phyloP scores from a whole-genome alignment of 371 early-diverging fungal species.

The Mortierella sp. region DNA sequence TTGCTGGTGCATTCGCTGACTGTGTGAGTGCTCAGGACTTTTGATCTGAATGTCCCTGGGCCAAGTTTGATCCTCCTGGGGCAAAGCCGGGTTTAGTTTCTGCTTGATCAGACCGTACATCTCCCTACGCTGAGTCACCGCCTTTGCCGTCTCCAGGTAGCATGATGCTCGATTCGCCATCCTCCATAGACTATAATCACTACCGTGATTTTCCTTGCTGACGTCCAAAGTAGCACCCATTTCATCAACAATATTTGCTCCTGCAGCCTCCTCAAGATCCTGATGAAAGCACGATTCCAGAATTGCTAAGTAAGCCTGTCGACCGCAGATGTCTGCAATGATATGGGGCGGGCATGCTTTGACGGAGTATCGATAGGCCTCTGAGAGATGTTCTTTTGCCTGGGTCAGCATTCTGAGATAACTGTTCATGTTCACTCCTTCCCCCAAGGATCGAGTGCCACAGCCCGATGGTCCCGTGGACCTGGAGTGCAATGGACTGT shows the following conservation, averaged over 20 bases:
- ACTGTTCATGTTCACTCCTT: background rate
- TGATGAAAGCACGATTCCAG: slow-evolving; percentile 49
- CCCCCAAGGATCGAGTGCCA: background rate
- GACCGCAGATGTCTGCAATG: slow-evolving; percentile 35
- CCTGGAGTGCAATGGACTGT: background rate
- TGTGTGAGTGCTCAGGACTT: background rate
- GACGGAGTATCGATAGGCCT: slow-evolving; percentile 25
- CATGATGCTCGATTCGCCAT: slow-evolving; percentile 25
- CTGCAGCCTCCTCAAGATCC: slow-evolving; percentile 12
- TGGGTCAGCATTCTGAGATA: slow-evolving; percentile 16
- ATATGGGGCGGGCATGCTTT: slow-evolving; percentile 22
- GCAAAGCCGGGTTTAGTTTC: slow-evolving; percentile 48
- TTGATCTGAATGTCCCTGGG: slow-evolving; percentile 34
- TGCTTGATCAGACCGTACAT: slow-evolving; percentile 60
- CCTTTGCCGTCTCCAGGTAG: slow-evolving; percentile 62
- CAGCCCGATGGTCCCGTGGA: background rate
- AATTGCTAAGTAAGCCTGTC: slow-evolving; percentile 28
- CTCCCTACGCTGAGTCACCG: slow-evolving; percentile 63
- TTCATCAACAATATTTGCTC: too few species aligned
- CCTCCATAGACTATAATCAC: background rate
- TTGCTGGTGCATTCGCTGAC: background rate
- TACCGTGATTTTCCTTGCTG: background rate
- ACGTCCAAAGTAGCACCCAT: background rate
- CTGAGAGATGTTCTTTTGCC: slow-evolving; percentile 21
- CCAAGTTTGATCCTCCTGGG: slow-evolving; percentile 52